These are phyloP conservation scores for Monosporascus sp. DNA, from an alignment of 2,329 filamentous ascomycete genomes.

Conservation along the genomic window DNA sequence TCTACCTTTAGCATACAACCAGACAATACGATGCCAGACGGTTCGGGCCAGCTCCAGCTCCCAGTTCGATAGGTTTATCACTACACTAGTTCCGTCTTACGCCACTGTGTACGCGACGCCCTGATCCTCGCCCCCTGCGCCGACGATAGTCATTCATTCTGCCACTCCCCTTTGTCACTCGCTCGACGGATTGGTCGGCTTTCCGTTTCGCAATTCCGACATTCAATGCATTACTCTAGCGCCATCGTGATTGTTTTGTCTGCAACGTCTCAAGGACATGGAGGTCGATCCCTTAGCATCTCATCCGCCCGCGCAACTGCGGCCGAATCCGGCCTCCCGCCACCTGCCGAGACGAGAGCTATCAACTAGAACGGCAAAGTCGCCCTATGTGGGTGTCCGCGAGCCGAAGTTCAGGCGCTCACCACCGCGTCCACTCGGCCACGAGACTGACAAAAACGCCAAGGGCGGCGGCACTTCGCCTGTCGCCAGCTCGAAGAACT, in stretches of 20 bases:
- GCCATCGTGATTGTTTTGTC: conserved; percentile 19
- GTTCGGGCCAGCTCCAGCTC: too few species aligned
- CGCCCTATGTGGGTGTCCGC: conserved; percentile 10
- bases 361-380: conserved; percentile 15
- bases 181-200: conserved; percentile 3
- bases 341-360: conserved; percentile 14
- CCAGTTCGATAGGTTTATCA: neutral
- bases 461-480: conserved; percentile 17
- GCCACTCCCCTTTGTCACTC: neutral
- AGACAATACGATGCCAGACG: too few species aligned
- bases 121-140: neutral
- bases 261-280: conserved; percentile 27
- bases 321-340: conserved; percentile 18
- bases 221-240: conserved; percentile 25
- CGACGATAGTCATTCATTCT: neutral
- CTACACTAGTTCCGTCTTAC: too few species aligned
- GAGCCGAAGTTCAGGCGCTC: conserved; percentile 18
- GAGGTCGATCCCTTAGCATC: conserved; percentile 21
- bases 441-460: conserved; percentile 10
- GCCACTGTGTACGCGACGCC: too few species aligned
- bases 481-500: conserved; percentile 16
- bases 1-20: too few species aligned
- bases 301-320: conserved; percentile 16
- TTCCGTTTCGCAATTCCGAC: conserved; percentile 1
- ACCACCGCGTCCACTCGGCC: conserved; percentile 10